These are phyloP conservation scores for Paraconiothyrium sp. DNA, from an alignment of 2,329 filamentous ascomycete genomes.

Conservation along the genomic window DNA sequence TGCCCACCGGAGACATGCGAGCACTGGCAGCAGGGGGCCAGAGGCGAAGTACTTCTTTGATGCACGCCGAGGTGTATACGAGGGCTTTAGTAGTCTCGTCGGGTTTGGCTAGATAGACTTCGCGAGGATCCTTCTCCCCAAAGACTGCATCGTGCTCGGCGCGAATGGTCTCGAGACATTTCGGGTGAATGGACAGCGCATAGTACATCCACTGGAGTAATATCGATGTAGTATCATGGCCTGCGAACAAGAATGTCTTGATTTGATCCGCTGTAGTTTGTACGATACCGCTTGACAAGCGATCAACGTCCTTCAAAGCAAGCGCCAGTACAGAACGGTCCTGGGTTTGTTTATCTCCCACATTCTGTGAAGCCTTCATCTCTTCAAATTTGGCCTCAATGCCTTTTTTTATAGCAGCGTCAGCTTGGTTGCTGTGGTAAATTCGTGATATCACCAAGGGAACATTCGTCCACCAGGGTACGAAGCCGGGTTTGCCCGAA, in stretches of 20 bases:
- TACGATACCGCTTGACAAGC: conserved; percentile 48
- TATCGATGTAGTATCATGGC: conserved; percentile 57
- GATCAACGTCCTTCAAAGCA: conserved; percentile 38
- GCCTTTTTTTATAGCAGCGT: conserved; percentile 39
- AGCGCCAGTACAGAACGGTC: conserved; percentile 49
- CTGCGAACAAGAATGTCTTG: conserved; percentile 58
- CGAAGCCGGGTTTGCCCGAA: conserved; percentile 23
- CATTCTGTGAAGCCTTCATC: conserved; percentile 30
- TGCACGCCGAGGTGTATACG: conserved; percentile 62
- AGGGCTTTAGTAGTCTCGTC: conserved; percentile 60
- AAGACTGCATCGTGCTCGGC: conserved; percentile 65
- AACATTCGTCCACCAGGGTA: conserved; percentile 35
- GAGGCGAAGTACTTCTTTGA: conserved; percentile 65
- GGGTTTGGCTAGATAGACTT: conserved; percentile 54
- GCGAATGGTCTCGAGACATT: conserved; percentile 45
- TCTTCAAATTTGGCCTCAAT: conserved; percentile 37
- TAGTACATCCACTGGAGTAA: conserved; percentile 45
- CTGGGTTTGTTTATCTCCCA: conserved; percentile 26
- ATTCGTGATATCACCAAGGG: conserved; percentile 28
- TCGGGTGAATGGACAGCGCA: conserved; percentile 42
- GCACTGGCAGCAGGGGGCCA: conserved; percentile 61
- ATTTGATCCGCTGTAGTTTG: conserved; percentile 50
- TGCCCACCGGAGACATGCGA: conserved; percentile 39
- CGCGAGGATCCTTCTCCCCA: conserved; percentile 54
- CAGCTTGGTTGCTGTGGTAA: conserved; percentile 33